These are phyloP conservation scores for Auricularia cornea DNA, from an alignment of 768 basidiomycete genomes.

Conservation along the genomic window DNA sequence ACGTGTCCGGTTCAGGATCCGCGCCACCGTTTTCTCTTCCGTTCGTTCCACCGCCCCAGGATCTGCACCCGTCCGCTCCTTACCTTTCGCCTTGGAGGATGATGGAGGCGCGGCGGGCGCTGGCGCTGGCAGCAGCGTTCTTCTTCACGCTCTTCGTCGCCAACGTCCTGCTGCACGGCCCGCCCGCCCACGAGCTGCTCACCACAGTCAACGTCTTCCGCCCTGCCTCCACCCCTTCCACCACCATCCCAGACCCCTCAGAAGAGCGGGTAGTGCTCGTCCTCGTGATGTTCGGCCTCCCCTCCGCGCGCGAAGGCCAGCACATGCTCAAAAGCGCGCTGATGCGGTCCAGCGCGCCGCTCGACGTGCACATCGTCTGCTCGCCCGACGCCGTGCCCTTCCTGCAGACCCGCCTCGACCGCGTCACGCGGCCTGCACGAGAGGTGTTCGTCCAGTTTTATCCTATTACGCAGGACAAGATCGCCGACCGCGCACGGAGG, in stretches of 20 bases:
- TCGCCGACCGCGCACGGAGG: background rate
- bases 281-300: background rate
- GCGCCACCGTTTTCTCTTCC: no score
- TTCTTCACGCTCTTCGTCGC: background rate
- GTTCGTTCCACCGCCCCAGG: no score
- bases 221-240: background rate
- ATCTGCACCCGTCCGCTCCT: no score
- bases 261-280: background rate
- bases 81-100: no score
- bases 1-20: no score
- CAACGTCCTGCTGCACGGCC: background rate
- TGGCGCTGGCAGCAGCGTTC: background rate
- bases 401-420: slow-evolving; percentile 21
- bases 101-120: background rate
- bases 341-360: background rate
- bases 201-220: background rate
- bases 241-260: background rate
- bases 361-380: background rate
- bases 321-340: background rate
- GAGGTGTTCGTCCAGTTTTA: slow-evolving; percentile 35
- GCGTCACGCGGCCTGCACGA: slow-evolving; percentile 31
- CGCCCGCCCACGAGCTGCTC: background rate
- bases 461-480: slow-evolving; percentile 19
- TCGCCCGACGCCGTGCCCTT: background rate
- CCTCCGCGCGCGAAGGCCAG: background rate